Base-by-base conservation (phyloP, 176 grass and related monocot species). In the Chloris gayana region DNA sequence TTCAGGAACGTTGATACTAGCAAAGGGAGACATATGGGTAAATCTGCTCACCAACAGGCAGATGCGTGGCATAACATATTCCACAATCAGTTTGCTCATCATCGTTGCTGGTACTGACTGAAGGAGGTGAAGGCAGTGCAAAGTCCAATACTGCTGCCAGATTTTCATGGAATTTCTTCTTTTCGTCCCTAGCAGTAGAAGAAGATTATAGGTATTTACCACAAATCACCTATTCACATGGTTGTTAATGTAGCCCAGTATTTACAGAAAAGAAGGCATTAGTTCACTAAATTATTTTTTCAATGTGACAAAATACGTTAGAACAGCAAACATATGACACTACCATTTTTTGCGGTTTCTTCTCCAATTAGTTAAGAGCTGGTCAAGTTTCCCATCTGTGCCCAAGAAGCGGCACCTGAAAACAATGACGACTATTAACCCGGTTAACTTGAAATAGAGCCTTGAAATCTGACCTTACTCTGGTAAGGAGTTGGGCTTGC, bases 21-120 rank as follows among this genome's bases (percentile, higher is more conserved):
- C 7, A 49, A 17, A 79, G 31, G 21, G 64, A 45, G 19, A 3
- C 42, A 50, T n/a, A 49, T 24, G 60, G 66, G 66, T 60, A 54
- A 67, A 44, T 45, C 26, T 33, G 12, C 81, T 83, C 59, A 95
- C 93, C 90, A 5, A 88, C 70, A 15, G 94, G 91, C 44, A 97
- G 85, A 67, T 94, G 79, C 38, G 67, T 85, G n/a, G 82, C 85
- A 69, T 97, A 97, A 45, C 91, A 97, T 89, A 97, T 97, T 74
- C 94, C 94, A 53, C 91, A 97, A 41, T 97, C 91, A 72, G 84
- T 63, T 77, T 77, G 83, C 32, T 84, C 82, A 25, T 91, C 91
- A 13, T 88, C 82, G 34, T 84, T 69, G 72, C 65, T 38, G 27
- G 14, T 54, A 67, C 46, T 51, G 7, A 53, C 47, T 18, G 67